Conservation (phyloP, 352 stramenopile species). For the Phytopythium delawarense region DNA sequence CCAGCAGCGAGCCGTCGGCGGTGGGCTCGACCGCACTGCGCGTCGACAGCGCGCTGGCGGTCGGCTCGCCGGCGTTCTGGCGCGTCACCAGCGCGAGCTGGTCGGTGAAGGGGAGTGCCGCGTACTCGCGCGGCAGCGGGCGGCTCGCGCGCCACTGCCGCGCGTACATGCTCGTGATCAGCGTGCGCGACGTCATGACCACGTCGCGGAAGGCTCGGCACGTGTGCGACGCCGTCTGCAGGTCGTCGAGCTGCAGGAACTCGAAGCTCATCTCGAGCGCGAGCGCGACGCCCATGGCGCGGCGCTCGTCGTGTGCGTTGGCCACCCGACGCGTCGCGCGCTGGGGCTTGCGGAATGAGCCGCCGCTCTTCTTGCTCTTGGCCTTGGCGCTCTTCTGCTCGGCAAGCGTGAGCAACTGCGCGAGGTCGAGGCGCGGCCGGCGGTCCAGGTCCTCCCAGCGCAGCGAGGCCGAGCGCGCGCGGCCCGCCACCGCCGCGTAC, state of each 20-base stretch:
- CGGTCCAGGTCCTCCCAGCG: slow-evolving; percentile 72
- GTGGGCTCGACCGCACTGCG: slow-evolving; percentile 44
- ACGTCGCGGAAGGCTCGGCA: slow-evolving; percentile 62
- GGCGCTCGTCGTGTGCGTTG: slow-evolving; percentile 1
- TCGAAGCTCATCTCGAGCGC: slow-evolving; percentile 72
- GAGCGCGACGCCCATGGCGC: slow-evolving; percentile 25
- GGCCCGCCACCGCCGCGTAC: slow-evolving; percentile 64
- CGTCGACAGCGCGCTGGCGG: slow-evolving; percentile 39
- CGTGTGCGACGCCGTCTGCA: slow-evolving; percentile 36
- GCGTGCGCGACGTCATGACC: slow-evolving; percentile 29
- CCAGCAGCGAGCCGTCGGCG: slow-evolving; percentile 32
- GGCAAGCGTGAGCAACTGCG: slow-evolving; percentile 12
- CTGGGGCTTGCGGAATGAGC: slow-evolving; percentile 9
- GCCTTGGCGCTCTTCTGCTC: not conserved
- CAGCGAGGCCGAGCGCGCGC: slow-evolving; percentile 34
- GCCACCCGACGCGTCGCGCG: slow-evolving; percentile 13
- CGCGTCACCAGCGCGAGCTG: slow-evolving; percentile 37
- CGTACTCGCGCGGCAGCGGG: slow-evolving; percentile 27
- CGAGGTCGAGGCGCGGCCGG: slow-evolving; percentile 13
- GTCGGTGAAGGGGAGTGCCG: slow-evolving; percentile 34
- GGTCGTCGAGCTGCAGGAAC: slow-evolving; percentile 55
- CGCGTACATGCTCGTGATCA: slow-evolving; percentile 57
- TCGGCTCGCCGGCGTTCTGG: slow-evolving; percentile 20
- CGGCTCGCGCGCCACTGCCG: slow-evolving; percentile 43
- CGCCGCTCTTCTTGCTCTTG: not conserved